Percentiles rank a stretch among this genome's conserved stretches.
Conservation (phyloP, 2,329 filamentous ascomycete genomes). For the Tricladium varicosporioides region DNA sequence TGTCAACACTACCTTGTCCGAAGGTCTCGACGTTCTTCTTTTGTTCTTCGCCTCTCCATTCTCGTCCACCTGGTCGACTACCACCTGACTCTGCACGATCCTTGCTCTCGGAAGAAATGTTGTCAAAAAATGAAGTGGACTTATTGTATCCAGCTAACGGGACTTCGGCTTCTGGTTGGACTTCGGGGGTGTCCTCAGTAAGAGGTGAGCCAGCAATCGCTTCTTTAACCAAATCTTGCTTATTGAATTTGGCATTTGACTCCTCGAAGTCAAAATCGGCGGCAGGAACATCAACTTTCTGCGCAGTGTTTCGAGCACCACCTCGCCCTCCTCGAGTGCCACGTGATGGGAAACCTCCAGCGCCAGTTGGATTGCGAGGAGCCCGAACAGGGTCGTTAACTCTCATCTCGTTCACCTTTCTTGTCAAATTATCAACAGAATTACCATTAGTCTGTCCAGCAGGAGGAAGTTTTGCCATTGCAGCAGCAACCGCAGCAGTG, state of each 20-base stretch:
- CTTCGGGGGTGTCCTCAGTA: constrained; percentile 46
- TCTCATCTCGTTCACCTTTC: constrained; percentile 76
- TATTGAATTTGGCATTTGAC: constrained; percentile 84
- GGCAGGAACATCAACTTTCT: constrained; percentile 83
- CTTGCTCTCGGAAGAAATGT: constrained; percentile 91
- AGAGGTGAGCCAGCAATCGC: constrained; percentile 76
- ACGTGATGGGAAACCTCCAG: constrained; percentile 39
- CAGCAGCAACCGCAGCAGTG: constrained; percentile 74
- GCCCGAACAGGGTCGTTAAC: constrained; percentile 55
- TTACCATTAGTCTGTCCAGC: constrained; percentile 36
- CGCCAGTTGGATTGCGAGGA: constrained; percentile 44
- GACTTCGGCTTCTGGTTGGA: constrained; percentile 45
- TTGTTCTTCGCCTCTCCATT: constrained; percentile 90
- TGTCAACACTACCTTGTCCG: constrained; percentile 92
- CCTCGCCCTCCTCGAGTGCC: constrained; percentile 45
- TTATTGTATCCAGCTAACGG: constrained; percentile 74
- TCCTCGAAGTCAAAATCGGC: constrained; percentile 91
- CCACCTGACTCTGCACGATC: constrained; percentile 75
- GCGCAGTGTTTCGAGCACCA: constrained; percentile 38
- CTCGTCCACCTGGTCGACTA: constrained; percentile 70
- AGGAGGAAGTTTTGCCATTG: constrained; percentile 67
- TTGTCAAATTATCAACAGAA: constrained; percentile 68
- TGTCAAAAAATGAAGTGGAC: constrained; percentile 90
- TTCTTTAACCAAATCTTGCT: constrained; percentile 83
- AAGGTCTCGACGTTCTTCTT: constrained; percentile 98